Base-by-base conservation (phyloP, 2,329 filamentous ascomycete species). In the Pseudogymnoascus destructans region DNA sequence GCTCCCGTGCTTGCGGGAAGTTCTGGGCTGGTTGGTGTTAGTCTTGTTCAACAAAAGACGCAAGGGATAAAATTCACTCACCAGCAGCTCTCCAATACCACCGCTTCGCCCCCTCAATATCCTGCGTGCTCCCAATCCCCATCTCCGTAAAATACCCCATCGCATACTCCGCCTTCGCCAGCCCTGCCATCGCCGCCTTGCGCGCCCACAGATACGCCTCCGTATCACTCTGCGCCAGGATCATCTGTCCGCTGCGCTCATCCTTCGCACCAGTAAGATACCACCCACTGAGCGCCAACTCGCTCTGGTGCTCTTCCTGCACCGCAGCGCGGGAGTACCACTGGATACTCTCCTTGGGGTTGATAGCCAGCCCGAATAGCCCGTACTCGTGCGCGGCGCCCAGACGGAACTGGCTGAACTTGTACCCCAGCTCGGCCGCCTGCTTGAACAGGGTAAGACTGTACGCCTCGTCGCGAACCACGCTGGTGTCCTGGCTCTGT, bases 131-230 rank as follows among this genome's bases (percentile, higher is more conserved):
- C 27, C 93, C 93, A 65, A 98, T 97, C 10, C 93, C 93, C 55
- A 93, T 85, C 72, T 98, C 93, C 0, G 89, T 95, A 69, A 95
- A 96, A 73, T 97, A 96, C 0, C 93, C 93, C 87, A 98, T 95
- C 0, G 92, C 93, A 73, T 96, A 97, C 73, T 97, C 88, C 0
- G 93, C 93, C 75, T 97, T 98, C 6, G 89, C 84, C 35, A 96
- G 73, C 2, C 92, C 90, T 3, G 89, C 87, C 63, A 85, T 82
- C 0, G 93, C 93, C 1, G 93, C 92, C 72, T 96, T 97, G 19
- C 92, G 79, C 9, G 93, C 92, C 93, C 93, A 98, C 1, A 98
- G 79, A 70, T 96, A 98, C 0, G 93, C 93, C 70, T 98, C 93
- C 0, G 89, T 95, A 66, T 98, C 93, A 69, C 85, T 95, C 71